Evolutionary conservation across 257 asterid species (phyloP).

Genomic region (Cruciata laevipes): DNA sequence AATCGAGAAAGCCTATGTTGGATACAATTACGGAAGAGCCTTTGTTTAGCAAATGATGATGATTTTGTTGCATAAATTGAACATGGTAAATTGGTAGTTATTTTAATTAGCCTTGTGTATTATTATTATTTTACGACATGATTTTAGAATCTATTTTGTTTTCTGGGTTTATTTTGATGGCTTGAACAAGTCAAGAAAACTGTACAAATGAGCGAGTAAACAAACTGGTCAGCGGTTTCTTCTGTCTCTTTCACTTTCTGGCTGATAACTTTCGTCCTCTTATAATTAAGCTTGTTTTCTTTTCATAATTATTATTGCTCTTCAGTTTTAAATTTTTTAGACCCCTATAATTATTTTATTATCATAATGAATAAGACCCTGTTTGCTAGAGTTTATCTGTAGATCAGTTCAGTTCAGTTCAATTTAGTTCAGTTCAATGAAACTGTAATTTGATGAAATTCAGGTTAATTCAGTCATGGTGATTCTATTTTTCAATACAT

Average conservation of each 20-base stretch:
- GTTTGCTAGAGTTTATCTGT: too few species aligned
- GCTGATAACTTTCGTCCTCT: neutral
- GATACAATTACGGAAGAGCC: constrained; percentile 37
- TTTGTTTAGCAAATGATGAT: constrained; percentile 24
- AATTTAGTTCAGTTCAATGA: too few species aligned
- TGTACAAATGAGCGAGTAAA: neutral
- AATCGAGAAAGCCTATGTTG: constrained; percentile 33
- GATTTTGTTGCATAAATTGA: neutral
- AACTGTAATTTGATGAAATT: too few species aligned
- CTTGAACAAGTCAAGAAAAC: constrained; percentile 4
- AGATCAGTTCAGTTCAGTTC: too few species aligned
- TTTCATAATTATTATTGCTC: neutral
- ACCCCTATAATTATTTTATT: too few species aligned
- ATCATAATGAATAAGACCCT: too few species aligned
- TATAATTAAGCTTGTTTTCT: neutral
- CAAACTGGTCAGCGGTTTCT: neutral
- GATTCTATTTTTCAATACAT: too few species aligned
- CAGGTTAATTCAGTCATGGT: too few species aligned
- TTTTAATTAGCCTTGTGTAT: neutral
- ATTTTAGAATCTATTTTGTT: too few species aligned
- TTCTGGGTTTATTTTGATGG: constrained; percentile 2
- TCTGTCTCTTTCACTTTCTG: neutral
- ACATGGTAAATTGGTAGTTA: neutral
- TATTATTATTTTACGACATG: neutral
- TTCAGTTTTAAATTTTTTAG: too few species aligned